phyloP scores from a whole-genome alignment of 306 rosid species.

The Corylus americana region DNA sequence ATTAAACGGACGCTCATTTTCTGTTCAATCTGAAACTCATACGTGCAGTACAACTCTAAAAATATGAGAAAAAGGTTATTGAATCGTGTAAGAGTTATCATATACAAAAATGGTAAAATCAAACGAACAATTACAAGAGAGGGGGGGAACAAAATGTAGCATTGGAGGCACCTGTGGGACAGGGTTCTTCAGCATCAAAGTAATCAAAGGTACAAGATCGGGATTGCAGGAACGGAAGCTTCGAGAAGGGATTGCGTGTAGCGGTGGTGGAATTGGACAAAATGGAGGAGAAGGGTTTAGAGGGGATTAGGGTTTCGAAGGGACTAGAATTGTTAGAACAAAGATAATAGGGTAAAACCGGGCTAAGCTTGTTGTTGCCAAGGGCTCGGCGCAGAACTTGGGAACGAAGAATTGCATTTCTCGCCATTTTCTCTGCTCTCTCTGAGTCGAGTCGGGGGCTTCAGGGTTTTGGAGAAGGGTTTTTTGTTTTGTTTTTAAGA shows the following conservation, averaged over 20 bases:
- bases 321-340: background rate
- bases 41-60: too few relatives aligned
- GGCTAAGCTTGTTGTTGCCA: slow-evolving; percentile 18
- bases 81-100: too few relatives aligned
- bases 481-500: too few relatives aligned
- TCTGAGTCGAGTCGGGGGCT: background rate
- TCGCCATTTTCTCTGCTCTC: slow-evolving; percentile 24
- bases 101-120: background rate
- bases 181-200: too few relatives aligned
- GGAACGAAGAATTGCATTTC: slow-evolving; percentile 34
- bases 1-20: background rate
- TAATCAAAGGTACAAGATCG: slow-evolving; percentile 15
- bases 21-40: background rate
- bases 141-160: background rate
- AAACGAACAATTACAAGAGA: background rate
- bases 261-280: background rate
- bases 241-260: background rate
- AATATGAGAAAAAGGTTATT: too few relatives aligned
- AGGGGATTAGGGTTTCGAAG: slow-evolving; percentile 11
- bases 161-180: slow-evolving; percentile 22
- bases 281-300: slow-evolving; percentile 19
- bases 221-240: background rate
- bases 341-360: slow-evolving; percentile 8
- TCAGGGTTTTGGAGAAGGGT: too few relatives aligned
- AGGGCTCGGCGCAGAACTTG: slow-evolving; percentile 25